phyloP scores from a whole-genome alignment of 352 stramenopile species.

The Chrysophaeum taylorii region DNA sequence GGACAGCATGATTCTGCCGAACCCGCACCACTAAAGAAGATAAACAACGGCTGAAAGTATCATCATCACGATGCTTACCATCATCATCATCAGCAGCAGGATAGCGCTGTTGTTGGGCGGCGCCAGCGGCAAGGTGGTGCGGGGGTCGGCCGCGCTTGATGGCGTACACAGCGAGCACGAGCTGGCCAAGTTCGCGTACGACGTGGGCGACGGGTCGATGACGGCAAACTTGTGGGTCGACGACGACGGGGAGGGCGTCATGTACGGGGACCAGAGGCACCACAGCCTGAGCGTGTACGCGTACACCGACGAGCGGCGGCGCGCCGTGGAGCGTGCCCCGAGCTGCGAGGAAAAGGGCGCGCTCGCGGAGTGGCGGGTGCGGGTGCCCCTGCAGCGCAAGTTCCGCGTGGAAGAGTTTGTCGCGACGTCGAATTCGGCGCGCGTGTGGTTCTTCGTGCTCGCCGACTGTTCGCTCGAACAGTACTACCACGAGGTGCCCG shows the following conservation, averaged over 20 bases:
- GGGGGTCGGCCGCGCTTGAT: conserved; percentile 35
- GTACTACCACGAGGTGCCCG: conserved; percentile 37
- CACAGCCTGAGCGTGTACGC: conserved; percentile 33
- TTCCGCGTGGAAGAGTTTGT: not conserved
- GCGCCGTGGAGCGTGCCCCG: conserved; percentile 26
- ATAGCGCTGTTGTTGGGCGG: not conserved
- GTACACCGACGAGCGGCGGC: conserved; percentile 43
- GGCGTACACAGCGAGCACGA: conserved; percentile 43
- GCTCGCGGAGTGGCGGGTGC: conserved; percentile 27
- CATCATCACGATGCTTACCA: too few species aligned
- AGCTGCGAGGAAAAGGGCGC: conserved; percentile 43
- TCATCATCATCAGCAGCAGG: too few species aligned
- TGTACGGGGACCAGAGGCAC: conserved; percentile 42
- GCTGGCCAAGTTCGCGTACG: conserved; percentile 44
- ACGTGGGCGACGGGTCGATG: conserved; percentile 27
- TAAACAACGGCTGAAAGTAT: too few species aligned
- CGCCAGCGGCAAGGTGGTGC: conserved; percentile 25
- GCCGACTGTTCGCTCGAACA: conserved; percentile 49
- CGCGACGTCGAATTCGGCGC: conserved; percentile 24
- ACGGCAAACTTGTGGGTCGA: conserved; percentile 35
- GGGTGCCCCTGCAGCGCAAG: conserved; percentile 20
- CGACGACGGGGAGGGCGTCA: not conserved
- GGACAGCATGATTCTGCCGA: too few species aligned
- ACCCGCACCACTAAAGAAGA: too few species aligned
- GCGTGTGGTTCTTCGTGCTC: conserved; percentile 51